Percentiles rank a stretch among this genome's conserved stretches.
Conservation (phyloP, 805 yeast species). For the Candida ortonii region DNA sequence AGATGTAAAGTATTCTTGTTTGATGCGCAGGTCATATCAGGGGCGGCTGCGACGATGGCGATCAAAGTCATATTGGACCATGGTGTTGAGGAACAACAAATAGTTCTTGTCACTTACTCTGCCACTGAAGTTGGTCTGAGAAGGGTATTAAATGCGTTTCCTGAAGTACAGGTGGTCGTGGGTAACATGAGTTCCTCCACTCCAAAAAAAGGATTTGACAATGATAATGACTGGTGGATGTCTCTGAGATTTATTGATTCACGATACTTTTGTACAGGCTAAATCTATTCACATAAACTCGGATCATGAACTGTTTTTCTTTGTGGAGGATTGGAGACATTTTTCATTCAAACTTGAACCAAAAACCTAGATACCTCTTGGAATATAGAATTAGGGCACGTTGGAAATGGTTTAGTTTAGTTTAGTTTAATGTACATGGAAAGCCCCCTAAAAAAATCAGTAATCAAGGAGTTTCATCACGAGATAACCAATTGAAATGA, state of each 20-base stretch:
- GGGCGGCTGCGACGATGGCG: slow-evolving; percentile 95
- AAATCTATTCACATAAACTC: not conserved
- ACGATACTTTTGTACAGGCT: slow-evolving; percentile 68
- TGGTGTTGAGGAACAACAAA: slow-evolving; percentile 57
- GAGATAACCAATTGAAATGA: slow-evolving; percentile 76
- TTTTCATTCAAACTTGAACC: no score
- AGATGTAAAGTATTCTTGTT: slow-evolving; percentile 57
- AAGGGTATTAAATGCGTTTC: slow-evolving; percentile 72
- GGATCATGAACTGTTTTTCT: no score
- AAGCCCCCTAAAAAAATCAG: no score
- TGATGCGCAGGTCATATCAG: slow-evolving; percentile 87
- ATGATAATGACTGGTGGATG: slow-evolving; percentile 56
- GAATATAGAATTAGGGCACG: no score
- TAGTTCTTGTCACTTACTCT: slow-evolving; percentile 65
- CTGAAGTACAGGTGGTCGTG: slow-evolving; percentile 62
- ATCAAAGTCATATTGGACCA: slow-evolving; percentile 84
- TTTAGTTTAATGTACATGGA: no score
- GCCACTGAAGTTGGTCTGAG: slow-evolving; percentile 79
- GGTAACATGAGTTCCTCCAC: slow-evolving; percentile 54
- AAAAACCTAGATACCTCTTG: no score
- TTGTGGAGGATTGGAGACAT: no score
- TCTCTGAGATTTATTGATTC: slow-evolving; percentile 69
- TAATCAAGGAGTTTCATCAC: slow-evolving; percentile 60
- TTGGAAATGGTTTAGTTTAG: no score
- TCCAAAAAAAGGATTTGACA: slow-evolving; percentile 21